phyloP scores from a whole-genome alignment of 495 filamentous ascomycete genomes.

The Lophium mytilinum region DNA sequence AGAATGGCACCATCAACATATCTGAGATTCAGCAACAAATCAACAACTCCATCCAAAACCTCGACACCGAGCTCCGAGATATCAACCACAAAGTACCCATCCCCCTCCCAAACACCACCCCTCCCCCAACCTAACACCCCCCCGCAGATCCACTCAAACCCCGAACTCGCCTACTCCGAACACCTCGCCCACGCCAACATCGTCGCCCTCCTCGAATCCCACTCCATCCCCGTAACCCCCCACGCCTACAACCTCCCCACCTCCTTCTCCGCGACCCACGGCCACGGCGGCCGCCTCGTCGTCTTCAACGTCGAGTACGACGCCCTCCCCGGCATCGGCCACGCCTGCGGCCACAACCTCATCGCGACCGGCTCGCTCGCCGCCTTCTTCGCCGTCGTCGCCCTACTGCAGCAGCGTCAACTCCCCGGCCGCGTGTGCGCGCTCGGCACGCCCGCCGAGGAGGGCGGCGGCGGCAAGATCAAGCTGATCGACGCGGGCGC shows the following conservation, averaged over 20 bases:
- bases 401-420: too few species aligned
- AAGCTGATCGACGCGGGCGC: constrained; percentile 53
- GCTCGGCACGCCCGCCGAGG: constrained; percentile 44
- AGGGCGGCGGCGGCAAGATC: constrained; percentile 61
- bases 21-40: too few species aligned
- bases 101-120: too few species aligned
- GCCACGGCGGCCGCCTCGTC: constrained; percentile 37
- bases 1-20: too few species aligned
- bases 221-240: neutral
- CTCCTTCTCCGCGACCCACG: constrained; percentile 35
- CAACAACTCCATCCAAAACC: too few species aligned
- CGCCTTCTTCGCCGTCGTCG: constrained; percentile 35
- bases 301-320: constrained; percentile 40
- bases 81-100: too few species aligned
- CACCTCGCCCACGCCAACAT: constrained; percentile 2
- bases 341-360: constrained; percentile 63
- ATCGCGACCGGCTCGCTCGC: constrained; percentile 55
- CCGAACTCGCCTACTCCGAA: constrained; percentile 1
- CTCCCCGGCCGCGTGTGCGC: too few species aligned
- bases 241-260: constrained; percentile 36
- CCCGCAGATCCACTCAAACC: neutral
- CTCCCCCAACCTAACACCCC: constrained; percentile 6
- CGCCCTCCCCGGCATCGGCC: constrained; percentile 44
- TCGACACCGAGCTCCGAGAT: too few species aligned
- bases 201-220: neutral